phyloP scores from a whole-genome alignment of 495 filamentous ascomycete genomes.

The Bathelium albidoporum region DNA sequence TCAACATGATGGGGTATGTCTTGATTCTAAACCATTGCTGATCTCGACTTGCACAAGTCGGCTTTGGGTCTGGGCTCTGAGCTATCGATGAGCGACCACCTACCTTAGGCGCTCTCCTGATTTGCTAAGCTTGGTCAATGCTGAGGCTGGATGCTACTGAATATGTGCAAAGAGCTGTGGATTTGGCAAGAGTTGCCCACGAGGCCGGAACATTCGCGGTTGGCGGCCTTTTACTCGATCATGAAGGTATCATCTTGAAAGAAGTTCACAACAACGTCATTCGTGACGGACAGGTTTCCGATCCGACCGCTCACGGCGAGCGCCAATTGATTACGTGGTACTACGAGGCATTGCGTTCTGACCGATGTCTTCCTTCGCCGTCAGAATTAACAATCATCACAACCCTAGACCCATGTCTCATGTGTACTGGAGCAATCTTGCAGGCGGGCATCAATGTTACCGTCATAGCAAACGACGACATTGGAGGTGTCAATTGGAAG shows the following conservation, averaged over 20 bases:
- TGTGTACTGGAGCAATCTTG: background rate
- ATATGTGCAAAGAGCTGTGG: background rate
- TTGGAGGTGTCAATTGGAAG: background rate
- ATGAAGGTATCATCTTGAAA: background rate
- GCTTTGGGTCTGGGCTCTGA: no score
- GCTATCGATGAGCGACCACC: no score
- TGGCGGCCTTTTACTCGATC: background rate
- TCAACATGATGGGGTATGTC: no score
- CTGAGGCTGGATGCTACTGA: background rate
- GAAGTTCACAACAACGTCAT: background rate
- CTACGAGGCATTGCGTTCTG: background rate
- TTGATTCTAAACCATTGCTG: no score
- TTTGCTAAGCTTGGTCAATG: background rate
- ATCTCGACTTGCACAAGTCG: no score
- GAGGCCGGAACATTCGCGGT: background rate
- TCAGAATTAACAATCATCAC: background rate
- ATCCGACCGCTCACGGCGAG: background rate
- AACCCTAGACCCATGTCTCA: background rate
- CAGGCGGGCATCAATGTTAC: background rate
- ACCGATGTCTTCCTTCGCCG: background rate
- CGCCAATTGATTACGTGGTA: background rate
- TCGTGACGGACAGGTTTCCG: background rate
- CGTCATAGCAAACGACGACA: background rate
- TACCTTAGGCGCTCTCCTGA: no score
- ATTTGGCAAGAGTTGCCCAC: background rate